phyloP scores from a whole-genome alignment of 257 asterid species.

The Cruciata laevipes region DNA sequence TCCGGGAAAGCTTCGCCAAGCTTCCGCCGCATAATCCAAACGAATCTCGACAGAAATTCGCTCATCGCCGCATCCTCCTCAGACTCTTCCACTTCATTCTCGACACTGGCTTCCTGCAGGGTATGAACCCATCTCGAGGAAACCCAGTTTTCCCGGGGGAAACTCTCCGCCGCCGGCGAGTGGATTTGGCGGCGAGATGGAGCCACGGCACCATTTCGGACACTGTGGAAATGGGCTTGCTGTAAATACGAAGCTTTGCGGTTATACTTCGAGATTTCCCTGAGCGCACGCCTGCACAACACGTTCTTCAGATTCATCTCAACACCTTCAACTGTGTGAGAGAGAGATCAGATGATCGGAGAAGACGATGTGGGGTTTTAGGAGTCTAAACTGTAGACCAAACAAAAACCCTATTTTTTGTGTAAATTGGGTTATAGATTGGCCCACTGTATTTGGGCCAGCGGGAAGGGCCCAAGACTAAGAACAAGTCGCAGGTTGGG shows the following conservation, averaged over 20 bases:
- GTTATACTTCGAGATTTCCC: constrained; percentile 30
- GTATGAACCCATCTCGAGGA: constrained; percentile 31
- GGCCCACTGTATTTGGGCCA: neutral
- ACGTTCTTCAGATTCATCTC: constrained; percentile 48
- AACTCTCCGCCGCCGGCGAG: constrained; percentile 13
- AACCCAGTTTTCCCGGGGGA: constrained; percentile 6
- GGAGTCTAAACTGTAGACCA: neutral
- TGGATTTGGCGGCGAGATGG: constrained; percentile 15
- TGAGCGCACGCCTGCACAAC: constrained; percentile 27
- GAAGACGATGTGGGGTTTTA: constrained; percentile 9
- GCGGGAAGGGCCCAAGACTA: neutral
- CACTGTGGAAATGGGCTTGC: constrained; percentile 17
- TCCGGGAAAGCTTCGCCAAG: constrained; percentile 53
- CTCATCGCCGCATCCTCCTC: constrained; percentile 48
- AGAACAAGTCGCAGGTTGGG: neutral
- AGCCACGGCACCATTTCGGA: constrained; percentile 19
- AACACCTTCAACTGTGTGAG: constrained; percentile 1
- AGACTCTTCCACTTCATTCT: constrained; percentile 28
- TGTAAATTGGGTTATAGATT: neutral
- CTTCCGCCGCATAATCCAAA: constrained; percentile 80
- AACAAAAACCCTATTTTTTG: neutral
- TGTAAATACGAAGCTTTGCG: constrained; percentile 22
- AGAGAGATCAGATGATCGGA: neutral
- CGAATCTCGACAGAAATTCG: constrained; percentile 79
- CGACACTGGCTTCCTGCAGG: constrained; percentile 18